Base-by-base conservation (phyloP, 805 yeast genomes). In the Starmerella bacillaris region DNA sequence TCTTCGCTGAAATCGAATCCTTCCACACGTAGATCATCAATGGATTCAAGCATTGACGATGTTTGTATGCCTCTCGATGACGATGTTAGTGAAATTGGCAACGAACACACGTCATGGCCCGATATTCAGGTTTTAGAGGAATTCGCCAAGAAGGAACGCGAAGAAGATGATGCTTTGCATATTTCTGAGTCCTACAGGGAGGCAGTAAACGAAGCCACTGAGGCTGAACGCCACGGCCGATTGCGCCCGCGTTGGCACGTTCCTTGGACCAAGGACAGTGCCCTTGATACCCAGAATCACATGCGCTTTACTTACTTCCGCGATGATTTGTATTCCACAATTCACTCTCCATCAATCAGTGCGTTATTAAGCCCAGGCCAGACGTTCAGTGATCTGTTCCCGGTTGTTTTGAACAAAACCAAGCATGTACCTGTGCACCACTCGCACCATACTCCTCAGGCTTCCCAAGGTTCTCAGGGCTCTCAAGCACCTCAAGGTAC, bases 271-370 rank as follows among this genome's bases (percentile, higher is more conserved):
- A 39, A 62, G 40, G 41, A 16, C 31, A 35, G 21, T 30, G 42
- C 27, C 32, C 37, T 33, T 37, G 46, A 39, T 20, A 19, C 39
- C 12, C 41, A 32, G 35, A 31, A 65, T 64, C 12, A 71, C 67
- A 41, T 73, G 72, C 52, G 96, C 43, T 86, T 79, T 59, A 82
- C 96, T 0, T 86, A 86, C 51, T 86, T 89, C 56, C 65, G 96
- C 44, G 94, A 83, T 43, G 92, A 82, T 49, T 56, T 86, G 44
- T 78, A 75, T 12, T 72, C 82, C n/a, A 84, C 96, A 0, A 70
- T 84, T 18, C 95, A 84, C 55, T 72, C 94, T 0, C 82, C 93
- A 2, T 74, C 79, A 4, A 74, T 84, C 18, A 75, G 92, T 3
- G 94, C 94, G 0, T 59, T 84, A 17, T 51, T 77, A 24, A 74